A percentile compares a stretch with the other conserved stretches of the same genome.
Evolutionary conservation across 2,329 filamentous ascomycete genomes (phyloP).

Genomic region (Lojkania enalia): DNA sequence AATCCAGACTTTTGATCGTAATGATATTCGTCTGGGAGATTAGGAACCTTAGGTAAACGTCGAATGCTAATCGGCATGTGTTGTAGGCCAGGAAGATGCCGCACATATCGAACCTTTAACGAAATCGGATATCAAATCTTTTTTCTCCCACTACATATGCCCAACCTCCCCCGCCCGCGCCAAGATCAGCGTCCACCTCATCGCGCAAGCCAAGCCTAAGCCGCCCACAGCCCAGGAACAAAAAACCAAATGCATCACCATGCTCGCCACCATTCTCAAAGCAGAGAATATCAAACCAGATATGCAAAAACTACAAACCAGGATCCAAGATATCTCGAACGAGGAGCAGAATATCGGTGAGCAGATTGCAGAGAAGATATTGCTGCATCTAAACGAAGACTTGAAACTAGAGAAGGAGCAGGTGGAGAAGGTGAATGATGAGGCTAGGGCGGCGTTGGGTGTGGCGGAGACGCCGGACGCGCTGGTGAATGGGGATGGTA

Average conservation of each 20-base stretch:
- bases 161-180: conserved; percentile 73
- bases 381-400: conserved; percentile 50
- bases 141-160: conserved; percentile 75
- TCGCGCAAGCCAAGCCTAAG: conserved; percentile 65
- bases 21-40: too few species aligned
- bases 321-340: conserved; percentile 52
- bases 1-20: too few species aligned
- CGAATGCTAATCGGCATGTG: too few species aligned
- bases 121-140: conserved; percentile 77
- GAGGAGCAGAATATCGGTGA: conserved; percentile 41
- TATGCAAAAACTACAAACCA: conserved; percentile 45
- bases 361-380: conserved; percentile 56
- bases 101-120: conserved; percentile 72
- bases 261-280: conserved; percentile 52
- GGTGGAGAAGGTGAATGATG: conserved; percentile 51
- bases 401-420: conserved; percentile 55
- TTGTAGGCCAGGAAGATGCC: conserved; percentile 74
- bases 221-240: conserved; percentile 47
- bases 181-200: conserved; percentile 83
- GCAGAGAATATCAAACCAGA: conserved; percentile 53
- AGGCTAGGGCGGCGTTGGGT: conserved; percentile 55
- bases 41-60: too few species aligned
- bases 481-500: conserved; percentile 50
- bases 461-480: conserved; percentile 39
- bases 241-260: conserved; percentile 43